Base-by-base conservation (phyloP, 805 yeast genomes). In the Saccharomycopsis guyanensis region DNA sequence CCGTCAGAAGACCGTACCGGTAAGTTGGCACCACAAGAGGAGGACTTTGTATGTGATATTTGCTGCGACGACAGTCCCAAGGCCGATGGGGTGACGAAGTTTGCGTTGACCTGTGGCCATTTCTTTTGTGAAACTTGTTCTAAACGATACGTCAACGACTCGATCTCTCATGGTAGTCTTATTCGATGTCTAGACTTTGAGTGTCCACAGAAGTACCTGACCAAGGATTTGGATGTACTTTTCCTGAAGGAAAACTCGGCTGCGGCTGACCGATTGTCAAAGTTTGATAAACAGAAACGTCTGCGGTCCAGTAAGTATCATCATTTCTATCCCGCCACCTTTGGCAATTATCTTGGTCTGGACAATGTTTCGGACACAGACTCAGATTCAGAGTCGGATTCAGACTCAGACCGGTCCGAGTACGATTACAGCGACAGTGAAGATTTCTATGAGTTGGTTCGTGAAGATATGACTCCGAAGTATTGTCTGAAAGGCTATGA, bases 111-210 rank as follows among this genome's bases (percentile, higher is more conserved):
- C 12, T 93, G 97, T 61, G 72, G 70, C 6, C 96, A 91, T 61
- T 68, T 66, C 43, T 83, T 69, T 55, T 93, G 98, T 59, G 55
- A 67, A 1, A 66, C 64, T 10, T 91, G 98, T 61, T 89, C 82
- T 59, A 57, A 65, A 13, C 69, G 69, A 29, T 89, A 86, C 59
- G 64, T 83, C 16, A 56, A 64, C 4, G 75, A 70, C 41, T 69
- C 71, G 46, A 51, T 66, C 40, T 57, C 43, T 3, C 61, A 60
- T 19, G 78, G 78, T 0, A 64, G 62, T 3, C 57, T 78, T 6
- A 75, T 86, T 2, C 66, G 70, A 22, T 91, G 97, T 58, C 86
- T 86, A 48, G 78, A 75, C 22, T 73, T 81, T 29, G 63, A 68
- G 4, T 77, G 93, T 59, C 40, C 49, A 7, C 55, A 69, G 18